Conservation (phyloP, 148 eudicot species). For the Vaccinium darrowii region DNA sequence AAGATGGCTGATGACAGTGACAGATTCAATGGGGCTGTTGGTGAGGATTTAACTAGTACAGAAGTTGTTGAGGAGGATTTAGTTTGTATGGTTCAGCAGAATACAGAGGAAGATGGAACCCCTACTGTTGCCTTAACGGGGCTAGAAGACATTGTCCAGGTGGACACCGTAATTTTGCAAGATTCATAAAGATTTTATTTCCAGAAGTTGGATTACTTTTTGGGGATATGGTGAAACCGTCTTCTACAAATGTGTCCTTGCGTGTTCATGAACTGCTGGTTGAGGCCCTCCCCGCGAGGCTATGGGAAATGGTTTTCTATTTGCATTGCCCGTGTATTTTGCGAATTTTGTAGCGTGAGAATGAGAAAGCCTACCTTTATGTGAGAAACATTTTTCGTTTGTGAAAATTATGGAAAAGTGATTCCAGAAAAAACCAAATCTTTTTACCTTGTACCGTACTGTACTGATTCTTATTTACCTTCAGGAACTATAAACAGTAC, state of each 20-base stretch:
- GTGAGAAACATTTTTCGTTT: background rate
- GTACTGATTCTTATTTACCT: background rate
- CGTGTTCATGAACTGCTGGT: background rate
- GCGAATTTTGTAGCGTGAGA: background rate
- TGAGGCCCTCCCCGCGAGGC: background rate
- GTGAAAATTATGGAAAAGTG: background rate
- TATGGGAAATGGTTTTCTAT: background rate
- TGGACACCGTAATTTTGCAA: background rate
- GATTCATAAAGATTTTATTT: background rate
- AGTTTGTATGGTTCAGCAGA: slow-evolving; percentile 9
- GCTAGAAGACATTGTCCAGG: slow-evolving; percentile 9
- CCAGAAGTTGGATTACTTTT: background rate
- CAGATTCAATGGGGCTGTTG: slow-evolving; percentile 2
- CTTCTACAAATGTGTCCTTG: background rate
- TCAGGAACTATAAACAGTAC: background rate
- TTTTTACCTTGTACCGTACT: background rate
- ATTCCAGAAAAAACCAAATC: background rate
- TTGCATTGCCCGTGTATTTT: background rate
- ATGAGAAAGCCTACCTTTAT: background rate
- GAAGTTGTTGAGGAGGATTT: slow-evolving; percentile 7
- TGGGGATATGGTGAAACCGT: background rate
- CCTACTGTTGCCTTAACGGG: background rate
- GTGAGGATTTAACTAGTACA: slow-evolving; percentile 14
- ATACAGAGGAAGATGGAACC: background rate
- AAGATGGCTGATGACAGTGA: background rate